Percentiles rank a stretch among this genome's conserved stretches.
Conservation (phyloP, 2,329 filamentous ascomycete species). For the Trichoderma afroharzianum region DNA sequence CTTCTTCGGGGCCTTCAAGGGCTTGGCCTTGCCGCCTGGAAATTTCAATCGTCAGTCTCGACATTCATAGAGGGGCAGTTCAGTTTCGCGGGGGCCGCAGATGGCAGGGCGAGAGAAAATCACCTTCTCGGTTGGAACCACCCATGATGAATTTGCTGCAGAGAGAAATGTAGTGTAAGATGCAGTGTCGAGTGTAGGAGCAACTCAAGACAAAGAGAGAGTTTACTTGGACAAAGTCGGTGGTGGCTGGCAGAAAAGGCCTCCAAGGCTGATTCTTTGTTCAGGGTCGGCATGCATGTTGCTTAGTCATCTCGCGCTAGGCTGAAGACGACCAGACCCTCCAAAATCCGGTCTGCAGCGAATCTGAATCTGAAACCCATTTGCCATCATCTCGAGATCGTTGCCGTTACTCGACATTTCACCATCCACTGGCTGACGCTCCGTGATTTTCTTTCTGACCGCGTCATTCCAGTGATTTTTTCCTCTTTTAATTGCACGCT, state of each 20-base stretch:
- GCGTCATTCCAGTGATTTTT: neutral
- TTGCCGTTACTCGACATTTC: neutral
- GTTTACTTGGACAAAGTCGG: neutral
- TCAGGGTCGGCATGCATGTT: neutral
- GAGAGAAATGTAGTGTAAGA: neutral
- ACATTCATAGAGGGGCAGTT: slow-evolving; percentile 13
- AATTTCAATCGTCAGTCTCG: neutral
- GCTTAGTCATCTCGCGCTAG: slow-evolving; percentile 6
- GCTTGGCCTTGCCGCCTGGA: slow-evolving; percentile 76
- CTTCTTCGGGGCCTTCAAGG: slow-evolving; percentile 88
- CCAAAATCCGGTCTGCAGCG: neutral
- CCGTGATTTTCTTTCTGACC: neutral
- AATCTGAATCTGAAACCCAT: slow-evolving; percentile 13
- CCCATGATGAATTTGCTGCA: slow-evolving; percentile 31
- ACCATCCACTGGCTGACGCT: neutral
- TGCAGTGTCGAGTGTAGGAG: neutral
- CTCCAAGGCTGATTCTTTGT: neutral
- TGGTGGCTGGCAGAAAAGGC: slow-evolving; percentile 9
- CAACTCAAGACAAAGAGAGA: neutral
- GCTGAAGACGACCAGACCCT: neutral
- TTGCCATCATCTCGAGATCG: slow-evolving; percentile 2
- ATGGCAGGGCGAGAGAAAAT: slow-evolving; percentile 16
- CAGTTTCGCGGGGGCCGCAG: slow-evolving; percentile 25
- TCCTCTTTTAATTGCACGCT: neutral
- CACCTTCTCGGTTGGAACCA: slow-evolving; percentile 38